Conservation (phyloP, 2,329 filamentous ascomycete genomes). For the Magnaporthiopsis rhizophila region DNA sequence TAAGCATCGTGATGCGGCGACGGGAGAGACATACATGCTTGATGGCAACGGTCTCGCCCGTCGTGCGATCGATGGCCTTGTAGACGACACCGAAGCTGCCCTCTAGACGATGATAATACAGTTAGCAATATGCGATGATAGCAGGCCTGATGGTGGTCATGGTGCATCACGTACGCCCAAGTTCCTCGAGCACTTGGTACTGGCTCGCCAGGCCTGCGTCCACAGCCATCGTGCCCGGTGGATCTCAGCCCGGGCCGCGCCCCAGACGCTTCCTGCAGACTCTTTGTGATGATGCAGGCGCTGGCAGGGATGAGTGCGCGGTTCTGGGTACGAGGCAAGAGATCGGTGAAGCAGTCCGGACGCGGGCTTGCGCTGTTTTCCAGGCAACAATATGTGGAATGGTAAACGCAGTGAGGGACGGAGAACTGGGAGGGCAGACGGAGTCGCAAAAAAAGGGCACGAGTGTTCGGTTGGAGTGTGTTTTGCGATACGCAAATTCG, state of each 20-base stretch:
- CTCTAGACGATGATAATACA: slow-evolving; percentile 23
- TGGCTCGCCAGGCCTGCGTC: slow-evolving; percentile 55
- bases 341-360: neutral
- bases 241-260: neutral
- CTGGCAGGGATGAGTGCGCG: neutral
- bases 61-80: slow-evolving; percentile 86
- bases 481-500: neutral
- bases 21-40: slow-evolving; percentile 69
- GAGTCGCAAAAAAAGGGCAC: neutral
- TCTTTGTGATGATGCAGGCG: neutral
- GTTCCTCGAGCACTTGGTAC: slow-evolving; percentile 93
- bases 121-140: neutral
- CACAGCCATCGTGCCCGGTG: slow-evolving; percentile 5
- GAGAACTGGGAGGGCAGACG: neutral
- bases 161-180: slow-evolving; percentile 64
- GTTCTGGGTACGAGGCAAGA: neutral
- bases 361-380: neutral
- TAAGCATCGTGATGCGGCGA: no score
- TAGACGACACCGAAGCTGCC: slow-evolving; percentile 96
- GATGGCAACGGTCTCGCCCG: slow-evolving; percentile 89
- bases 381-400: neutral
- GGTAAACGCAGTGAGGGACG: neutral
- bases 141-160: neutral
- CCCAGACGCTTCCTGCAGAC: neutral
- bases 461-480: neutral